Percentiles rank a stretch among this genome's conserved stretches.
Conservation (phyloP, 169 alveolate species). For the Besnoitia besnoiti region DNA sequence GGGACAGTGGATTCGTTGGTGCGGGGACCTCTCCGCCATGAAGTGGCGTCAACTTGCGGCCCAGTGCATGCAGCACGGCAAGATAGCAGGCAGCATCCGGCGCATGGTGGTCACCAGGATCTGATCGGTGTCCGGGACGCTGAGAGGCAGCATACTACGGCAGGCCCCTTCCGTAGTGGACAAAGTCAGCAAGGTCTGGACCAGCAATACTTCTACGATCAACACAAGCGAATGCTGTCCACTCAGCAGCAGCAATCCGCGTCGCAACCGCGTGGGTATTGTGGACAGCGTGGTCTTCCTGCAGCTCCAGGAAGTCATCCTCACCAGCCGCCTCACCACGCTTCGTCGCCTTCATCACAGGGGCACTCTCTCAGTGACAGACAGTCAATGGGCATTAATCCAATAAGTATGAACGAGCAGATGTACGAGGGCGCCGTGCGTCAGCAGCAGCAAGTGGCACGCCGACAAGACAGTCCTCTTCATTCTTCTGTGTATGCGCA, state of each 20-base stretch:
- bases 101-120: neutral
- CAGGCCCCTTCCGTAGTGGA: neutral
- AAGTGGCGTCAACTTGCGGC: neutral
- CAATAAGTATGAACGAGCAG: neutral
- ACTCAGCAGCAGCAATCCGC: neutral
- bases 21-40: neutral
- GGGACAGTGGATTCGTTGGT: neutral
- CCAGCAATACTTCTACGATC: neutral
- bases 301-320: neutral
- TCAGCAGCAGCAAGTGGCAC: neutral
- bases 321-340: neutral
- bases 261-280: neutral
- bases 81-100: neutral
- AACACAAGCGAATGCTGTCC: neutral
- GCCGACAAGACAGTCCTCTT: neutral
- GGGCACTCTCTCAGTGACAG: neutral
- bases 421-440: constrained; percentile 14
- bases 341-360: neutral
- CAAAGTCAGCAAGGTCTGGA: neutral
- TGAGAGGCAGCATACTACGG: neutral
- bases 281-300: neutral
- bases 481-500: neutral
- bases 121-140: neutral
- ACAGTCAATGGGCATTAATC: neutral
- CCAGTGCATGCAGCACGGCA: neutral